phyloP scores from a whole-genome alignment of 441 rosid species.

The Euphorbia celastroides region DNA sequence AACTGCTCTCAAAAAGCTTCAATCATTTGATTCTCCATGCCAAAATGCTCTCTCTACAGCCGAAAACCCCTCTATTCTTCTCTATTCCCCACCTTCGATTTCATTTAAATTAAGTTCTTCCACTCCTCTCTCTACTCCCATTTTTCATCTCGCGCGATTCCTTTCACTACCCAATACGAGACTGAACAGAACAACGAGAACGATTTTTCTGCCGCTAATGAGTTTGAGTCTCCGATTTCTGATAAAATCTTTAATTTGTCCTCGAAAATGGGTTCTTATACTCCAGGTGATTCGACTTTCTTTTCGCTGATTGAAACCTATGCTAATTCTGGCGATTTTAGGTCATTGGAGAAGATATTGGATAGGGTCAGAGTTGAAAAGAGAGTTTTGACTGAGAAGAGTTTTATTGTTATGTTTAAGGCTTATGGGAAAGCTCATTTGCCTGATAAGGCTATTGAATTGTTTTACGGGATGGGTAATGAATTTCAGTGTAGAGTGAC shows the following conservation, averaged over 20 bases:
- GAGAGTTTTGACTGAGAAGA: constrained; percentile 50
- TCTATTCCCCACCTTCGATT: constrained; percentile 6
- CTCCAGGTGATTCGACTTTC: constrained; percentile 69
- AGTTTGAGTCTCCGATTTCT: constrained; percentile 38
- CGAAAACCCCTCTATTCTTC: constrained; percentile 2
- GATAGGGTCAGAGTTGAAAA: constrained; percentile 56
- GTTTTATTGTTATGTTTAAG: constrained; percentile 55
- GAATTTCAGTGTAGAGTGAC: constrained; percentile 52
- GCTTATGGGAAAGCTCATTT: constrained; percentile 72
- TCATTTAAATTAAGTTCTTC: constrained; percentile 28
- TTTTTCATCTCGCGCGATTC: constrained; percentile 27
- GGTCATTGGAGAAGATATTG: constrained; percentile 50
- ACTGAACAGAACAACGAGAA: not conserved
- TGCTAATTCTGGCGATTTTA: constrained; percentile 54
- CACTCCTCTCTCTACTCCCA: constrained; percentile 6
- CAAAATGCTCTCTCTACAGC: constrained; percentile 34
- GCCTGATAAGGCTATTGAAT: constrained; percentile 55
- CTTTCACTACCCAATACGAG: constrained; percentile 12
- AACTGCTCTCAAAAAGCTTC: not conserved
- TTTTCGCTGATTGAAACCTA: constrained; percentile 53
- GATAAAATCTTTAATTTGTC: constrained; percentile 45
- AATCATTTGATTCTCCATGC: constrained; percentile 23
- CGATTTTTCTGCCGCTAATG: constrained; percentile 4
- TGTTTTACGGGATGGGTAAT: constrained; percentile 57
- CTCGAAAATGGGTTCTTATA: constrained; percentile 63